Evolutionary conservation across 495 filamentous ascomycete species (phyloP), one percentile per base, ranked within the genome.

Genomic region (Terfezia claveryi): DNA sequence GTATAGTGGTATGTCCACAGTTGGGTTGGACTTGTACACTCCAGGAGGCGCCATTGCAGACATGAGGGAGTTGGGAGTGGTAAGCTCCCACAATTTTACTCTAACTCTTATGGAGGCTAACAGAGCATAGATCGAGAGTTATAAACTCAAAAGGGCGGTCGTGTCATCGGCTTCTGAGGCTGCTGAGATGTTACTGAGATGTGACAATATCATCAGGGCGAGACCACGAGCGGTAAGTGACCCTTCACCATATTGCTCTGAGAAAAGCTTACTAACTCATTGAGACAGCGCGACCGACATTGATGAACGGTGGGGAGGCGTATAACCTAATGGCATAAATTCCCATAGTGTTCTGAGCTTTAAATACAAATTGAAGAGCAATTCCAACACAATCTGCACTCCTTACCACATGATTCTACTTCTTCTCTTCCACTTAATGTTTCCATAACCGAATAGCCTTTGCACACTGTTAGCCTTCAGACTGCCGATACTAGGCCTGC

Each of bases 131-230:
- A 82, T 98, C 64, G 91, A 98, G 71, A 93, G 87, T 64, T 98
- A 95, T 74, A 96, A 98, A 74, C 71, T 98, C 66, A 98, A 98
- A 77, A 82, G 81, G 67, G 91, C 91, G 12, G 91, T 98, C 55
- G 91, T 98, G 38, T 85, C 80, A 23, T 94, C 87, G 55, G 91
- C 91, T 11, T 87, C 84, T 23, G 91, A 98, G 71, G 91, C 91
- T 37, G 89, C 91, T 55, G 92, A 98, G 77, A 87, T 94, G 63
- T 50, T 66, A 44, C 51, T 66, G 38, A 58, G 63, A 23, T 64
- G 65, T 37, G 63, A 66, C 54, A 65, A 60, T 12, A 66, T 66
- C 56, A 60, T 66, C 23, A 56, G 60, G 41, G 61, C 64, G 38
- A 65, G 64, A 56, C 63, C 63, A n/a, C 62, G 63, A 60, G 57